Conservation (phyloP, 139 green algal species). For the Microglena sp. region DNA sequence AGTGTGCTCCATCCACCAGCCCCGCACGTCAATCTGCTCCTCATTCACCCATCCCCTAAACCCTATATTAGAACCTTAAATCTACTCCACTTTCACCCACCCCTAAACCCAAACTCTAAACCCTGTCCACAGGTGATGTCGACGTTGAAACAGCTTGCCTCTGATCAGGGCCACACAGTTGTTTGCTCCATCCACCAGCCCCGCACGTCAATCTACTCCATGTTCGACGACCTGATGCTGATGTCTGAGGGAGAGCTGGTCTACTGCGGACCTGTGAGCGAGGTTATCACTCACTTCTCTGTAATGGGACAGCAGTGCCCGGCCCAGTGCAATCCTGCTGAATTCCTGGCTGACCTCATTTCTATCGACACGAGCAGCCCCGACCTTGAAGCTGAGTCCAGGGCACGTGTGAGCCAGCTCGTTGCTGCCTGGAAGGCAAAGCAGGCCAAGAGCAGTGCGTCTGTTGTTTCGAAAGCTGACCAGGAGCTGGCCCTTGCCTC, state of each 20-base stretch:
- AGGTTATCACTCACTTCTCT: slow-evolving; percentile 61
- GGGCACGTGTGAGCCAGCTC: slow-evolving; percentile 30
- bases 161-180: no score
- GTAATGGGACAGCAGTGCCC: slow-evolving; percentile 64
- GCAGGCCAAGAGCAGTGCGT: slow-evolving; percentile 3
- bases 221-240: slow-evolving; percentile 89
- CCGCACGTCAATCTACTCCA: slow-evolving; percentile 70
- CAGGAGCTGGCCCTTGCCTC: not conserved
- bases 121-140: no score
- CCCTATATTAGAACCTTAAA: no score
- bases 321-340: slow-evolving; percentile 65
- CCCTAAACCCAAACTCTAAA: no score
- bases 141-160: no score
- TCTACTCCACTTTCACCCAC: no score
- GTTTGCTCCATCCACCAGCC: slow-evolving; percentile 75
- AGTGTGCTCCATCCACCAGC: no score
- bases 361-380: slow-evolving; percentile 10
- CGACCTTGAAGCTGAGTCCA: not conserved
- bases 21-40: no score
- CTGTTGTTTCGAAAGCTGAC: not conserved
- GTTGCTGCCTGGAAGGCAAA: not conserved
- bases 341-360: slow-evolving; percentile 87
- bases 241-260: slow-evolving; percentile 31
- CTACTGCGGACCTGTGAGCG: slow-evolving; percentile 13
- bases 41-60: no score